These are phyloP conservation scores for Omphalea diandra DNA, from an alignment of 441 rosid genomes.

Conservation along the genomic window DNA sequence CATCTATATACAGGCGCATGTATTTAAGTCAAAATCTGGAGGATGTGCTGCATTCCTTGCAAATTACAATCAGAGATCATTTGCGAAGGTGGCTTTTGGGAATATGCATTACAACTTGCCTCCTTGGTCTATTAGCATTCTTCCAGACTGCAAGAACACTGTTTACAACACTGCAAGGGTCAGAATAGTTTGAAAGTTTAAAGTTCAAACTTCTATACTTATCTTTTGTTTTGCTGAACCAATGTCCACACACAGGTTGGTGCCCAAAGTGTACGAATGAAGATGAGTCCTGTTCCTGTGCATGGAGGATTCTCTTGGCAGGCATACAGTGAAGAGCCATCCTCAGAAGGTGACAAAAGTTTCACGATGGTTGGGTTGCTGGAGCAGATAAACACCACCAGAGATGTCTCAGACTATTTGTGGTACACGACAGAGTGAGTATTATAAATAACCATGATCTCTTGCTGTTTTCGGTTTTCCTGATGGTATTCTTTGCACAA, in stretches of 20 bases:
- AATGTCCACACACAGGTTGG: constrained; percentile 55
- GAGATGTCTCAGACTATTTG: constrained; percentile 84
- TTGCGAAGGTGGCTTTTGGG: constrained; percentile 70
- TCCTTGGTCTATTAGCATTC: constrained; percentile 98
- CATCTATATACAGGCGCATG: constrained; percentile 65
- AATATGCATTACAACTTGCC: constrained; percentile 85
- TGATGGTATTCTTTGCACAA: not conserved
- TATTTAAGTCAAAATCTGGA: constrained; percentile 71
- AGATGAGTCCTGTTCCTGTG: constrained; percentile 74
- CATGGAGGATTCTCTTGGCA: constrained; percentile 93
- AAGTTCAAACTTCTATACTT: not conserved
- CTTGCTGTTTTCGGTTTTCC: not conserved
- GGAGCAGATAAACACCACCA: constrained; percentile 92
- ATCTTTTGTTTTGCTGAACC: constrained; percentile 22
- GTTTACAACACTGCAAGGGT: constrained; percentile 98
- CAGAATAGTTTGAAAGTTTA: constrained; percentile 23
- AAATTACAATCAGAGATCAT: constrained; percentile 62
- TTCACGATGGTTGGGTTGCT: constrained; percentile 77
- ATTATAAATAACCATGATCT: constrained; percentile 13
- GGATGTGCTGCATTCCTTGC: constrained; percentile 96
- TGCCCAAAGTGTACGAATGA: constrained; percentile 81
- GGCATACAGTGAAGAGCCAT: constrained; percentile 72
- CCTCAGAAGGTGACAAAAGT: constrained; percentile 56
- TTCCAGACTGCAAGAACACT: constrained; percentile 98
- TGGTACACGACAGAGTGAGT: constrained; percentile 99